phyloP scores from a whole-genome alignment of 306 rosid genomes.

The Trifolium repens region DNA sequence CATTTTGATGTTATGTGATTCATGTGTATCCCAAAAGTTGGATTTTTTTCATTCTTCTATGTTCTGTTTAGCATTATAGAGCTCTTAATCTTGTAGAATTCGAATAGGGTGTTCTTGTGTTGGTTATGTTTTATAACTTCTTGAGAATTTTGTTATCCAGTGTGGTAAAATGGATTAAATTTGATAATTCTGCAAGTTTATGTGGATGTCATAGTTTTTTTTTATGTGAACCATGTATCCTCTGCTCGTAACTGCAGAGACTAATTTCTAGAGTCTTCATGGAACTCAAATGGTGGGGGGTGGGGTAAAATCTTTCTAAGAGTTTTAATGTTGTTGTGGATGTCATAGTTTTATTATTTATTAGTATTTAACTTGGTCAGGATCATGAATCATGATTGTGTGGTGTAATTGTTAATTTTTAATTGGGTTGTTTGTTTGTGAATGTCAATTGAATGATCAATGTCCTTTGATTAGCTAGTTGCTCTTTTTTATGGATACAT shows the following conservation, averaged over 20 bases:
- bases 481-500: background rate
- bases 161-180: slow-evolving; percentile 26
- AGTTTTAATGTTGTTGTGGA: too few species aligned
- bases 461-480: slow-evolving; percentile 7
- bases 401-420: slow-evolving; percentile 18
- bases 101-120: background rate
- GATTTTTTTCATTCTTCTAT: slow-evolving; percentile 19
- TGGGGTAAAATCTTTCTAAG: too few species aligned
- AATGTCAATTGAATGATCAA: slow-evolving; percentile 18
- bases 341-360: too few species aligned
- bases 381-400: slow-evolving; percentile 26
- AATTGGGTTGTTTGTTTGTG: slow-evolving; percentile 3
- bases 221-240: too few species aligned
- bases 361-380: slow-evolving; percentile 6
- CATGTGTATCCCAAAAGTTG: background rate
- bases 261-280: too few species aligned
- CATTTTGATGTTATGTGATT: background rate
- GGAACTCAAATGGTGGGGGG: too few species aligned
- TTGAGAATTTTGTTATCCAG: slow-evolving; percentile 10
- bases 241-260: too few species aligned
- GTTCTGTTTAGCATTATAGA: background rate
- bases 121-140: background rate
- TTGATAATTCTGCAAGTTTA: slow-evolving; percentile 2
- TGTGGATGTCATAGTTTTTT: background rate
- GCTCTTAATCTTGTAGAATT: slow-evolving; percentile 23